Percentiles rank a stretch among this genome's conserved stretches.
phyloP scores from a whole-genome alignment of 78 protist species.

The Dictyostelium brefeldianum region DNA sequence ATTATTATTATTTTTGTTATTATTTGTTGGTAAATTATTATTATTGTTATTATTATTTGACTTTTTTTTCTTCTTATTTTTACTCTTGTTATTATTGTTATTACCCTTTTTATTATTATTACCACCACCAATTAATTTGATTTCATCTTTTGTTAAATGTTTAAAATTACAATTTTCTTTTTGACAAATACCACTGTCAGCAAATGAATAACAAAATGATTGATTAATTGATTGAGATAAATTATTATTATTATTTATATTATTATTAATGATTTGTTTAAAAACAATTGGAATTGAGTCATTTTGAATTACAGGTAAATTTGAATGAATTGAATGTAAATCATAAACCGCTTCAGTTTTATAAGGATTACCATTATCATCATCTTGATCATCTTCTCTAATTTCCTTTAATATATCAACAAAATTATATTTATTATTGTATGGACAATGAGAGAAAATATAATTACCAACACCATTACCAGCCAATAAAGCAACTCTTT shows the following conservation, averaged over 20 bases:
- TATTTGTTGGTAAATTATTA: background rate
- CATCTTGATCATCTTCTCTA: background rate
- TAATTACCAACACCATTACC: background rate
- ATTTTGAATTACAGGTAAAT: constrained; percentile 6
- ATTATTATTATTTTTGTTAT: too few species aligned
- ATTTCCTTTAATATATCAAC: constrained; percentile 27
- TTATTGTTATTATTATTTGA: background rate
- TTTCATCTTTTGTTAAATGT: constrained; percentile 36
- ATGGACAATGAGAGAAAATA: constrained; percentile 13
- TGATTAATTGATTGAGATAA: background rate
- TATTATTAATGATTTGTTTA: background rate
- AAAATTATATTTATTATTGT: background rate
- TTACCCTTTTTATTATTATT: background rate
- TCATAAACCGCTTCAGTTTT: constrained; percentile 17
- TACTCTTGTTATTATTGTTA: constrained; percentile 14
- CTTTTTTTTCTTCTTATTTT: background rate
- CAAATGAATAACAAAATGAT: constrained; percentile 39
- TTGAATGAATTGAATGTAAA: constrained; percentile 18
- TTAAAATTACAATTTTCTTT: constrained; percentile 27
- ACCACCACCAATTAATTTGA: constrained; percentile 17
- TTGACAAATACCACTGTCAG: constrained; percentile 32
- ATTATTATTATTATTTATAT: background rate
- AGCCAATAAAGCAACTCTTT: background rate
- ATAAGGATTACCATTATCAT: background rate
- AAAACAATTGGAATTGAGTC: background rate